These are phyloP conservation scores for Solanum chilense DNA, from an alignment of 257 asterid species.

Conservation along the genomic window DNA sequence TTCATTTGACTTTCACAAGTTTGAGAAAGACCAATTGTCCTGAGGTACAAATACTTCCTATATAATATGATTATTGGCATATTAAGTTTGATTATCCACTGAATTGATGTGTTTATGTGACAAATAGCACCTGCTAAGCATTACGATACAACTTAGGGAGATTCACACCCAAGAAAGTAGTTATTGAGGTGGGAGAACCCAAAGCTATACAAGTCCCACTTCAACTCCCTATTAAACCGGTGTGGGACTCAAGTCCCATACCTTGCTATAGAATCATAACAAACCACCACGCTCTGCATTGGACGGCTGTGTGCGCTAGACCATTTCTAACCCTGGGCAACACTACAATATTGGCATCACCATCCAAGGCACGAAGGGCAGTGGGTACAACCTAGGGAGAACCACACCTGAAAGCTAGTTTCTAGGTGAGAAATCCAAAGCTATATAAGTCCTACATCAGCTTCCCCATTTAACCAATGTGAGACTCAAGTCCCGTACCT, in stretches of 20 bases:
- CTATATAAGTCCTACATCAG: neutral
- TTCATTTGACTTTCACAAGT: neutral
- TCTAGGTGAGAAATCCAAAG: neutral
- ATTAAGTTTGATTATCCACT: neutral
- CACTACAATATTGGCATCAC: neutral
- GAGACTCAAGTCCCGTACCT: neutral
- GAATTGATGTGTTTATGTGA: neutral
- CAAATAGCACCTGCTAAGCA: neutral
- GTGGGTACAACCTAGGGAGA: neutral
- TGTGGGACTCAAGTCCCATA: neutral
- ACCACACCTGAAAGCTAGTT: neutral
- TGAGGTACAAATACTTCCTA: neutral
- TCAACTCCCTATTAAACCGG: neutral
- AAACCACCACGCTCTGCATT: neutral
- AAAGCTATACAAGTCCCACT: neutral
- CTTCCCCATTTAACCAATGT: neutral
- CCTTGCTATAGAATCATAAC: neutral
- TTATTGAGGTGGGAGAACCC: neutral
- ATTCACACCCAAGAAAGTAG: neutral
- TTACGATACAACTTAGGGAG: neutral
- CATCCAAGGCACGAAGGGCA: neutral
- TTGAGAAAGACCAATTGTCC: neutral
- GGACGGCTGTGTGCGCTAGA: neutral
- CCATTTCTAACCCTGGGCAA: neutral
- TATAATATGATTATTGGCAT: neutral